Evolutionary conservation across 2,329 filamentous ascomycete genomes (phyloP).

Genomic region (Fusarium siculi): DNA sequence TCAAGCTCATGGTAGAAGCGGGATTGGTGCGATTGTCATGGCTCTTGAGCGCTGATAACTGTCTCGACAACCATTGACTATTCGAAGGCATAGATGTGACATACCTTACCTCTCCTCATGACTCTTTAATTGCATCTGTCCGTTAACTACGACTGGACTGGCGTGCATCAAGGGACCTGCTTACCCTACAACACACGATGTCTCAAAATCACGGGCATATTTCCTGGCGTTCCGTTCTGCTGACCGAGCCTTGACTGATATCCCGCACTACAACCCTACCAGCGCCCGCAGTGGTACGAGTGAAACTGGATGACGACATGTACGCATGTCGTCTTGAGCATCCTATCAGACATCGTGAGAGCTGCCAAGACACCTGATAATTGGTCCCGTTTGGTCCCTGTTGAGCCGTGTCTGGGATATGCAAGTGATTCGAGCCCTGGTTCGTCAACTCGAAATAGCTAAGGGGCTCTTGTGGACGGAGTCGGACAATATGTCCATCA

Average conservation of each 20-base stretch:
- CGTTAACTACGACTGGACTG: slow-evolving; percentile 21
- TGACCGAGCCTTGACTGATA: slow-evolving; percentile 32
- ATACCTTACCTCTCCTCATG: slow-evolving; percentile 16
- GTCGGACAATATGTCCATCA: neutral
- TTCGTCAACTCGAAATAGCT: slow-evolving; percentile 5
- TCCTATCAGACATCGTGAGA: slow-evolving; percentile 12
- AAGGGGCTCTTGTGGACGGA: slow-evolving; percentile 3
- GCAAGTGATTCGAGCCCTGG: neutral
- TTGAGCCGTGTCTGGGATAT: slow-evolving; percentile 7
- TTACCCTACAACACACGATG: slow-evolving; percentile 25
- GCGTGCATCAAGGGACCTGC: slow-evolving; percentile 11
- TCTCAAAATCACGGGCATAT: neutral
- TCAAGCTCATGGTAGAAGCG: slow-evolving; percentile 13
- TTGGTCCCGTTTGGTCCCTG: slow-evolving; percentile 3
- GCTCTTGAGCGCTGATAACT: neutral
- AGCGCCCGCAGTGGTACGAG: slow-evolving; percentile 10
- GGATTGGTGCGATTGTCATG: neutral
- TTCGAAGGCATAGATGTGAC: slow-evolving; percentile 1
- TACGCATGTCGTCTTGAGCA: slow-evolving; percentile 7
- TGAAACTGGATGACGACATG: slow-evolving; percentile 32
- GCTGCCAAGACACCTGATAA: slow-evolving; percentile 3
- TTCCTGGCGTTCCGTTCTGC: neutral
- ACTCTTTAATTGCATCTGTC: slow-evolving; percentile 41
- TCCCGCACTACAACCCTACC: slow-evolving; percentile 6
- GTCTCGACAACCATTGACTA: slow-evolving; percentile 7